Percentiles rank a stretch among this genome's conserved stretches.
Conservation (phyloP, 106 monocot species). For the Dendrobium huoshanense region DNA sequence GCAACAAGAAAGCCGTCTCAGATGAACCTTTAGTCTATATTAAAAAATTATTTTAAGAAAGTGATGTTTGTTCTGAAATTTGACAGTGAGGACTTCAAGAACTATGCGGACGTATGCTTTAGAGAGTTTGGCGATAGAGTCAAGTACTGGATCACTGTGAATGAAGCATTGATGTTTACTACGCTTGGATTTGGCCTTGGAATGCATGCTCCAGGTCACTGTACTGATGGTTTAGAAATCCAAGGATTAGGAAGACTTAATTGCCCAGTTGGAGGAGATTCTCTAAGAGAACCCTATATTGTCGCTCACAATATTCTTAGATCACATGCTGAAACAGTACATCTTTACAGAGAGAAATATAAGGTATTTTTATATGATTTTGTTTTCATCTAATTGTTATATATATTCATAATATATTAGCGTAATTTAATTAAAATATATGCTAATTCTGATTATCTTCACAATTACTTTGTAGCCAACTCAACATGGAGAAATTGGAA, state of each 20-base stretch:
- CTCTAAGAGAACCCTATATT: constrained; percentile 21
- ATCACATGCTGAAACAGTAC: constrained; percentile 19
- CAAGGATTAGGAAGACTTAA: background rate
- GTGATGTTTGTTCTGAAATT: background rate
- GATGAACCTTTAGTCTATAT: too few species aligned
- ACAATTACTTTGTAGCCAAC: constrained; percentile 8
- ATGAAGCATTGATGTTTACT: constrained; percentile 16
- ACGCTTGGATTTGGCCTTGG: constrained; percentile 13
- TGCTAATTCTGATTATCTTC: background rate
- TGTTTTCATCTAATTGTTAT: background rate
- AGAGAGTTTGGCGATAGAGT: constrained; percentile 24
- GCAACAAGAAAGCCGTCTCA: too few species aligned
- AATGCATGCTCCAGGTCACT: constrained; percentile 16
- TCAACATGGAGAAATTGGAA: constrained; percentile 30
- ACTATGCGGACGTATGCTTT: constrained; percentile 18
- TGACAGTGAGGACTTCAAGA: constrained; percentile 16
- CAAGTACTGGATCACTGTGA: constrained; percentile 24
- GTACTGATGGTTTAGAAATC: background rate
- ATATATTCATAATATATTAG: too few species aligned
- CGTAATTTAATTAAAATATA: too few species aligned
- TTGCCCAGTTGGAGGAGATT: constrained; percentile 21
- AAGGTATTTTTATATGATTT: constrained; percentile 11
- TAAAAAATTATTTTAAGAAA: too few species aligned
- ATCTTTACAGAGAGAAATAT: constrained; percentile 17
- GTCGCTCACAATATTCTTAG: constrained; percentile 16